phyloP scores from a whole-genome alignment of 108 stramenopile genomes.

The Nitzschia sp. region DNA sequence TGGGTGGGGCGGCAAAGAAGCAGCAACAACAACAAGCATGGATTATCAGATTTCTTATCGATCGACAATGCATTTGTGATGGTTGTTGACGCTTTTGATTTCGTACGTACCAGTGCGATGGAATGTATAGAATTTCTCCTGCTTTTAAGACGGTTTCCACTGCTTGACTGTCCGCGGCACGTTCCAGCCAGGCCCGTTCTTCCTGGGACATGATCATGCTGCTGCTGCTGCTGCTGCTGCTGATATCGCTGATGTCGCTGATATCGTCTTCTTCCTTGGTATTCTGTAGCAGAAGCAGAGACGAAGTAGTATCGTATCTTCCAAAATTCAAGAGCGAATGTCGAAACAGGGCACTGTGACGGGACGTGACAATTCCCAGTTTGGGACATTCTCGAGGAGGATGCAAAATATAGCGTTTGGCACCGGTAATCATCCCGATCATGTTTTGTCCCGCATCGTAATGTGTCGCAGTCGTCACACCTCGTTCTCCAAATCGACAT shows the following conservation, averaged over 20 bases:
- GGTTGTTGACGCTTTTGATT: no score
- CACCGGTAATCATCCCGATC: slow-evolving; percentile 86
- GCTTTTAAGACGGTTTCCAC: slow-evolving; percentile 79
- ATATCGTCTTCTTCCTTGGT: no score
- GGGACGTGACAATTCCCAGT: slow-evolving; percentile 60
- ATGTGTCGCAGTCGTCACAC: slow-evolving; percentile 86
- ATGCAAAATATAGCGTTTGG: slow-evolving; percentile 85
- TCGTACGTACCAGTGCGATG: slow-evolving; percentile 88
- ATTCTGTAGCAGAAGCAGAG: neutral
- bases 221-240: no score
- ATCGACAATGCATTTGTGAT: no score
- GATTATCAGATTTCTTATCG: no score
- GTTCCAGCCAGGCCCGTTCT: slow-evolving; percentile 57
- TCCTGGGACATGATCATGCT: slow-evolving; percentile 45
- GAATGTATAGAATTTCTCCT: slow-evolving; percentile 85
- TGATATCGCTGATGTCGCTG: no score
- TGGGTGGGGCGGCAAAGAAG: no score
- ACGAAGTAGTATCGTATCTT: neutral
- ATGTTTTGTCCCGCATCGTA: slow-evolving; percentile 89
- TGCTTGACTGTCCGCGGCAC: slow-evolving; percentile 34
- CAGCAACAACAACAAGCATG: no score
- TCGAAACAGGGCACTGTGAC: slow-evolving; percentile 64
- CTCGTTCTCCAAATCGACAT: slow-evolving; percentile 76
- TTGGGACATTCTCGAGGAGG: slow-evolving; percentile 73
- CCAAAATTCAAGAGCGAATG: slow-evolving; percentile 78